phyloP scores from a whole-genome alignment of 768 basidiomycete species.

The Mycena capillaripes region DNA sequence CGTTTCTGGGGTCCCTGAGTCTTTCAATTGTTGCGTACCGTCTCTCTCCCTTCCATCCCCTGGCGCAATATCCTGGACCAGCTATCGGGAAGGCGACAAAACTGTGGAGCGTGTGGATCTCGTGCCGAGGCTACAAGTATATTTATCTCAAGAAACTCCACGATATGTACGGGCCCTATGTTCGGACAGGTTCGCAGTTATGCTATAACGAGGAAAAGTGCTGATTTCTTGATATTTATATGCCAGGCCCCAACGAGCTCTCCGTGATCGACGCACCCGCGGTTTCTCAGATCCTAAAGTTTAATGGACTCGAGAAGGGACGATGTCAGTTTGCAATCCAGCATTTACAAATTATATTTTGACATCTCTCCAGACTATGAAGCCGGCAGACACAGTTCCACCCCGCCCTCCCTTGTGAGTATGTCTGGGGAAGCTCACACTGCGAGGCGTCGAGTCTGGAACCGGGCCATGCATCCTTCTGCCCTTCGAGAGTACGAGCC shows the following conservation, averaged over 20 bases:
- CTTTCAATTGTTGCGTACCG: conserved; percentile 57
- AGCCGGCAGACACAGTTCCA: not conserved
- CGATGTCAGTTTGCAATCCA: conserved; percentile 22
- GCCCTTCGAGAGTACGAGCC: conserved; percentile 63
- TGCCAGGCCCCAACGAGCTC: conserved; percentile 31
- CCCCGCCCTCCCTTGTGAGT: conserved; percentile 13
- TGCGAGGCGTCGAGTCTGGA: conserved; percentile 62
- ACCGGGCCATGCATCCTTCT: conserved; percentile 58
- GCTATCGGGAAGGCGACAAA: conserved; percentile 56
- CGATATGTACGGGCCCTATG: conserved; percentile 67
- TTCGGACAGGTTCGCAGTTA: conserved; percentile 63
- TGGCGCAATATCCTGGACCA: conserved; percentile 66
- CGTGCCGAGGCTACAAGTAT: conserved; percentile 58
- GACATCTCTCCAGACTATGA: conserved; percentile 19
- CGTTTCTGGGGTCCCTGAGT: conserved; percentile 47
- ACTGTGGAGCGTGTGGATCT: conserved; percentile 51
- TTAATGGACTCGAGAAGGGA: conserved; percentile 29
- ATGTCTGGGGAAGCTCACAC: conserved; percentile 47
- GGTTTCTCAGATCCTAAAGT: conserved; percentile 19
- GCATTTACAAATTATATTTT: not conserved
- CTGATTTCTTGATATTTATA: not conserved
- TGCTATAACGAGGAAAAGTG: not conserved
- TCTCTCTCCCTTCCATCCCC: conserved; percentile 67
- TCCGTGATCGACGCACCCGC: conserved; percentile 29
- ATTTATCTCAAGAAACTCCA: conserved; percentile 61